Evolutionary conservation across 805 yeast genomes (phyloP).

Genomic region (Candida montana): DNA sequence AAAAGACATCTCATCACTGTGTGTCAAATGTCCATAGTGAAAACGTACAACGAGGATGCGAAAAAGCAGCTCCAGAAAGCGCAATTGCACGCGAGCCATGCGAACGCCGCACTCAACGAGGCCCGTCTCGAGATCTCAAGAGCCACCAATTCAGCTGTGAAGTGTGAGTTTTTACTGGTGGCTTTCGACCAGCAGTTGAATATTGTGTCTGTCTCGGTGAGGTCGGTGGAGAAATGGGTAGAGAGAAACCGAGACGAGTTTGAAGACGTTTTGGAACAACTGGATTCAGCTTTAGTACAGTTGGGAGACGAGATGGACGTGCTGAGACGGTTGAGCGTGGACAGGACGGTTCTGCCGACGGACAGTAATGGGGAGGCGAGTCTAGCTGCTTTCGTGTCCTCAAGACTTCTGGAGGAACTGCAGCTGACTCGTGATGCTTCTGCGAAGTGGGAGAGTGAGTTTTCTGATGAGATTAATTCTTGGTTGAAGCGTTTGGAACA

Average conservation of each 20-base stretch:
- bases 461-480: constrained; percentile 26
- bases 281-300: constrained; percentile 27
- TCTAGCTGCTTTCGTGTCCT: constrained; percentile 45
- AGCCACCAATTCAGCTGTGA: constrained; percentile 22
- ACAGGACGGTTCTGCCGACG: constrained; percentile 13
- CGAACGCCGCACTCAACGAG: neutral
- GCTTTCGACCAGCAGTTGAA: constrained; percentile 44
- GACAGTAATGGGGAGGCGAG: constrained; percentile 22
- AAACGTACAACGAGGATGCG: constrained; percentile 3
- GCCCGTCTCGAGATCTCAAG: neutral
- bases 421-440: constrained; percentile 16
- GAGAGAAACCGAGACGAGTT: constrained; percentile 23
- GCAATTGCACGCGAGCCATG: constrained; percentile 1
- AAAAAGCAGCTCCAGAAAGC: constrained; percentile 1
- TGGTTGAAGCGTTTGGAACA: constrained; percentile 17
- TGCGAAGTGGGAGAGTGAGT: constrained; percentile 11
- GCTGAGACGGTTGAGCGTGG: constrained; percentile 34
- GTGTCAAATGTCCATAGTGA: neutral
- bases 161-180: constrained; percentile 38
- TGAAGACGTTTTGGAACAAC: constrained; percentile 17
- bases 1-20: neutral
- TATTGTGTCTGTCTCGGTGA: constrained; percentile 31
- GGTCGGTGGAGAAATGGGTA: constrained; percentile 27
- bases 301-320: constrained; percentile 29
- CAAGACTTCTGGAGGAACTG: constrained; percentile 29